Conservation (phyloP, 352 stramenopile species). For the Pythium rhizo-oryzae region DNA sequence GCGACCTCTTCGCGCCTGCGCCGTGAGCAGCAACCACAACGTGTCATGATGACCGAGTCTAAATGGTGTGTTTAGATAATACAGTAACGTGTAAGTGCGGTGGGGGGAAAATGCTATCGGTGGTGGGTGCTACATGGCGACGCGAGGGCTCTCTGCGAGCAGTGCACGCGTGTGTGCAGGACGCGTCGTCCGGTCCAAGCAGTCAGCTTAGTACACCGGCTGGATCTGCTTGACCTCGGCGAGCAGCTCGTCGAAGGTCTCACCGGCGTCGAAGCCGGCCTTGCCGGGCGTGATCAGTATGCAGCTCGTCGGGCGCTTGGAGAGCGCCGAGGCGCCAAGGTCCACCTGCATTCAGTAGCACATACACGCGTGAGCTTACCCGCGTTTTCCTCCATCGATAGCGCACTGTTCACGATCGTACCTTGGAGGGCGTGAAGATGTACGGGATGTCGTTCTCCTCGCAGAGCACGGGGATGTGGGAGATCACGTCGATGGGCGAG, state of each 20-base stretch:
- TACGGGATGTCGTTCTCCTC: constrained; percentile 99
- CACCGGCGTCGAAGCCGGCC: constrained; percentile 87
- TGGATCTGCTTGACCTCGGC: constrained; percentile 90
- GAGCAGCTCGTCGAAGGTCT: constrained; percentile 91
- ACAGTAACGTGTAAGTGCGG: constrained; percentile 27
- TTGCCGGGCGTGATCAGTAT: constrained; percentile 96
- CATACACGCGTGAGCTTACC: neutral
- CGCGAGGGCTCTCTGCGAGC: neutral
- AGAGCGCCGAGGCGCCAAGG: constrained; percentile 95
- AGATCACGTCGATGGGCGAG: constrained; percentile 99
- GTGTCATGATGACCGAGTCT: neutral
- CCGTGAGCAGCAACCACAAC: neutral
- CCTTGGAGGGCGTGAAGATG: constrained; percentile 97
- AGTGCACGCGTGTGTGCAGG: neutral
- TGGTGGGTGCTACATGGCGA: constrained; percentile 14
- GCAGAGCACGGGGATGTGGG: constrained; percentile 98
- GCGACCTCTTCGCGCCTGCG: constrained; percentile 45
- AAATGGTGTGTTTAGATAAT: constrained; percentile 31
- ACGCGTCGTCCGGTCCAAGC: neutral
- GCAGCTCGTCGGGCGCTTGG: constrained; percentile 98
- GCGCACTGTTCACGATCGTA: constrained; percentile 29
- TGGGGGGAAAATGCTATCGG: neutral
- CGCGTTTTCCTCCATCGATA: neutral
- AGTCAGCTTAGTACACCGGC: constrained; percentile 68
- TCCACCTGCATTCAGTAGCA: constrained; percentile 78